Evolutionary conservation across 2,329 filamentous ascomycete genomes (phyloP).

Genomic region (Trichoderma endophyticum): DNA sequence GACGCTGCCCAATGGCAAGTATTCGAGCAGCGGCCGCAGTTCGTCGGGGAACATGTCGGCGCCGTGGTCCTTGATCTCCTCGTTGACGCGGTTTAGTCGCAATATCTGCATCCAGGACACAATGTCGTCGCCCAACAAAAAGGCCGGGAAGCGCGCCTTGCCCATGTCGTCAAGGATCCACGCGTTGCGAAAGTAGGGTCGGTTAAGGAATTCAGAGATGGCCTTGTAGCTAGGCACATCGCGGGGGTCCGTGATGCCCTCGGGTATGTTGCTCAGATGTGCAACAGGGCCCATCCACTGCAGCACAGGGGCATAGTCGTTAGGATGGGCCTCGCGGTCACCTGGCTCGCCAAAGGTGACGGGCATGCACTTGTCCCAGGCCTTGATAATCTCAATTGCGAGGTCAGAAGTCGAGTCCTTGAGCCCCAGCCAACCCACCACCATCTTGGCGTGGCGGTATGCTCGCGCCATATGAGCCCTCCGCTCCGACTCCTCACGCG

Average conservation of each 20-base stretch:
- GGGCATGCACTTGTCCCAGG: constrained; percentile 33
- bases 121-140: constrained; percentile 35
- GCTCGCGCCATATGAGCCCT: constrained; percentile 30
- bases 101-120: constrained; percentile 37
- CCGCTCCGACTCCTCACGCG: constrained; percentile 29
- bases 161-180: constrained; percentile 39
- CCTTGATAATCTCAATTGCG: constrained; percentile 27
- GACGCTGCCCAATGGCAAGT: constrained; percentile 22
- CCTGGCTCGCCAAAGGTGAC: constrained; percentile 33
- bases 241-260: constrained; percentile 25
- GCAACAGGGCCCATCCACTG: constrained; percentile 30
- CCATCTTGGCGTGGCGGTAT: constrained; percentile 31
- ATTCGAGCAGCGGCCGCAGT: constrained; percentile 22
- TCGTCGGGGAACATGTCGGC: constrained; percentile 31
- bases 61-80: constrained; percentile 35
- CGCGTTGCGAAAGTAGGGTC: constrained; percentile 34
- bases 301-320: constrained; percentile 34
- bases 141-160: constrained; percentile 31
- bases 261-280: constrained; percentile 25
- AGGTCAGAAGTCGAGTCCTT: constrained; percentile 29
- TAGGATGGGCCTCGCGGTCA: constrained; percentile 32
- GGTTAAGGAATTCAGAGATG: constrained; percentile 29
- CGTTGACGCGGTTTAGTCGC: constrained; percentile 33
- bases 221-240: constrained; percentile 26
- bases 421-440: constrained; percentile 34